phyloP scores from a whole-genome alignment of 140 eudicot genomes.

The Stevia rebaudiana region DNA sequence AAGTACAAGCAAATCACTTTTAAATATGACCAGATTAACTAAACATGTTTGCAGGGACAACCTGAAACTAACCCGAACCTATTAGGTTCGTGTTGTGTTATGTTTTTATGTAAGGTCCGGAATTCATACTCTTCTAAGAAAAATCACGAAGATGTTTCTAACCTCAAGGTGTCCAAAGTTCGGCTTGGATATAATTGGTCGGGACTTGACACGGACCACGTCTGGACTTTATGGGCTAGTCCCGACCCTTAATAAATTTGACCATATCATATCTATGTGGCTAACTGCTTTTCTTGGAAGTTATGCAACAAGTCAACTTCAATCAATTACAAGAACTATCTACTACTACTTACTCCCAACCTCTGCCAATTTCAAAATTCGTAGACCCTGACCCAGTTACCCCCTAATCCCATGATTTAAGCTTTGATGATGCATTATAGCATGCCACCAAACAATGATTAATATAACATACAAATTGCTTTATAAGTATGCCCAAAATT shows the following conservation, averaged over 20 bases:
- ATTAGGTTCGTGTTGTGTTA: neutral
- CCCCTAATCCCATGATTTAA: neutral
- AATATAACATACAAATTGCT: constrained; percentile 5
- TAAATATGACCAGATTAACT: too few species aligned
- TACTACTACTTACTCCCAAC: constrained; percentile 33
- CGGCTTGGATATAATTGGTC: neutral
- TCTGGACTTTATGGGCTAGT: neutral
- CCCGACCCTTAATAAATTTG: neutral
- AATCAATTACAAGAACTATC: constrained; percentile 6
- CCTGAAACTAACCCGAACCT: too few species aligned
- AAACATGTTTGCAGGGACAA: too few species aligned
- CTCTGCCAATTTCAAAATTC: constrained; percentile 15
- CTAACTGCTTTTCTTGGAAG: constrained; percentile 20
- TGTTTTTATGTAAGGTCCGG: too few species aligned
- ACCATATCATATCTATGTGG: neutral
- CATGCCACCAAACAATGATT: constrained; percentile 22
- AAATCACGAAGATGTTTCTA: too few species aligned
- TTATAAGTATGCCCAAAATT: constrained; percentile 10
- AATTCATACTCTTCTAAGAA: too few species aligned
- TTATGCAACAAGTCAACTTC: constrained; percentile 22
- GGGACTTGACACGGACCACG: neutral
- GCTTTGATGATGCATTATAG: constrained; percentile 15
- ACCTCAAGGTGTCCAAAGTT: too few species aligned
- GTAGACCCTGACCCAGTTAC: constrained; percentile 9
- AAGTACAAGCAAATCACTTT: too few species aligned